Conservation (phyloP, 805 yeast genomes). For the Blastobotrys terrestris region DNA sequence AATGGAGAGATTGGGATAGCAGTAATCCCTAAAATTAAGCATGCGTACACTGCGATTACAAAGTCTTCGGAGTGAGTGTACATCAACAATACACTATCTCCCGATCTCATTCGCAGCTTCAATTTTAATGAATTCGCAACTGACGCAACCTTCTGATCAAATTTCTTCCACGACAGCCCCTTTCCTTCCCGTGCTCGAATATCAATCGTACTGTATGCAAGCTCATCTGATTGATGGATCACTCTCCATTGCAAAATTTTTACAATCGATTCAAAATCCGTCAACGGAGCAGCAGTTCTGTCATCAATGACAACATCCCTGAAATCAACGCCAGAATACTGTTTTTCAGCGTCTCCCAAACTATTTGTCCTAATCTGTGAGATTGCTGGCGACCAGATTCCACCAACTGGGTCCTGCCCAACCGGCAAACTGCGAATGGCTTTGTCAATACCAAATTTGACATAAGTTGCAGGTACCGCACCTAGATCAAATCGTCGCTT, state of each 20-base stretch:
- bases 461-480: constrained; percentile 67
- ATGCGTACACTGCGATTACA: constrained; percentile 76
- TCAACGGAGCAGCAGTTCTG: constrained; percentile 64
- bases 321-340: constrained; percentile 75
- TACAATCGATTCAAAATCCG: constrained; percentile 63
- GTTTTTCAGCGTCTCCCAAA: constrained; percentile 60
- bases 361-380: constrained; percentile 59
- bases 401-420: constrained; percentile 72
- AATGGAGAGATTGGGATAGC: constrained; percentile 74
- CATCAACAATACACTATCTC: constrained; percentile 72
- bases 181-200: constrained; percentile 43
- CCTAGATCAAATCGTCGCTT: constrained; percentile 75
- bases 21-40: constrained; percentile 72
- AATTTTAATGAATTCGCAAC: constrained; percentile 64
- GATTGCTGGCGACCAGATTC: constrained; percentile 76
- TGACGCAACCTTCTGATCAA: constrained; percentile 71
- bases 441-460: constrained; percentile 65
- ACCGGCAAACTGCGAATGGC: constrained; percentile 61
- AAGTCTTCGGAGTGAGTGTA: constrained; percentile 85
- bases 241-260: constrained; percentile 79
- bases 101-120: constrained; percentile 57
- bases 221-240: constrained; percentile 63
- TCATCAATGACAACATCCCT: constrained; percentile 73
- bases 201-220: constrained; percentile 52
- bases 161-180: constrained; percentile 69